These are phyloP conservation scores for Talaromyces adpressus DNA, from an alignment of 495 filamentous ascomycete species.

Conservation along the genomic window DNA sequence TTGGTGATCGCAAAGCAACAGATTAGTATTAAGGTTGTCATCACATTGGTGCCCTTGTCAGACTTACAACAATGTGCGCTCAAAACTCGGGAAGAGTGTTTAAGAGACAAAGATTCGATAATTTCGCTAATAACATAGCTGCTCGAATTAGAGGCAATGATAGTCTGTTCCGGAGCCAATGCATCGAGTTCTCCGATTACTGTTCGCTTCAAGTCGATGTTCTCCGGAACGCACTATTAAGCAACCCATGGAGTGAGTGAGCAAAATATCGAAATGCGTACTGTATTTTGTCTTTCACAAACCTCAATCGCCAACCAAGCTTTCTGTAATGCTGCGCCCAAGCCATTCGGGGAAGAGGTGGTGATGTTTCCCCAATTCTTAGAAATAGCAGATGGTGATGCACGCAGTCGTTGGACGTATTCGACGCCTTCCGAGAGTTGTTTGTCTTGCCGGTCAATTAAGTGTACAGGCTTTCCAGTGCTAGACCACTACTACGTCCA, in stretches of 20 bases:
- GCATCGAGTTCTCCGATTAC: slow-evolving; percentile 25
- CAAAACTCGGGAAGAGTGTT: slow-evolving; percentile 17
- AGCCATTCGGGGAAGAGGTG: slow-evolving; percentile 9
- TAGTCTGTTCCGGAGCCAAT: slow-evolving; percentile 15
- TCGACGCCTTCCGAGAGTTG: slow-evolving; percentile 18
- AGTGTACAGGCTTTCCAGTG: slow-evolving; percentile 21
- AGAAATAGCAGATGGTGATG: slow-evolving; percentile 6
- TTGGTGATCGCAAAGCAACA: neutral
- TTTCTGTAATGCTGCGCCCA: slow-evolving; percentile 14
- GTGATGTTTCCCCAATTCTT: slow-evolving; percentile 15
- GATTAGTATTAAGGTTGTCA: neutral
- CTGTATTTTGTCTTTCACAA: neutral
- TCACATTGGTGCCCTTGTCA: neutral
- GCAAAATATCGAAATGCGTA: neutral
- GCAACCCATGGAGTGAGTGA: neutral
- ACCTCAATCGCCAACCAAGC: slow-evolving; percentile 34
- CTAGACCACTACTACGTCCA: slow-evolving; percentile 25
- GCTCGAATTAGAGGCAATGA: slow-evolving; percentile 37
- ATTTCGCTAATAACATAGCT: slow-evolving; percentile 30
- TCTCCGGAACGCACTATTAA: slow-evolving; percentile 29
- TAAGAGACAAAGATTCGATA: slow-evolving; percentile 20
- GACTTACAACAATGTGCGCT: slow-evolving; percentile 31
- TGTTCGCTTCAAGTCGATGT: slow-evolving; percentile 18
- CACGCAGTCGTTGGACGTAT: slow-evolving; percentile 19
- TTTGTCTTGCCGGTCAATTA: slow-evolving; percentile 20